Percentiles rank a stretch among this genome's conserved stretches.
phyloP scores from a whole-genome alignment of 1,284 basidiomycete genomes.

The Fomitiporia mediterranea region DNA sequence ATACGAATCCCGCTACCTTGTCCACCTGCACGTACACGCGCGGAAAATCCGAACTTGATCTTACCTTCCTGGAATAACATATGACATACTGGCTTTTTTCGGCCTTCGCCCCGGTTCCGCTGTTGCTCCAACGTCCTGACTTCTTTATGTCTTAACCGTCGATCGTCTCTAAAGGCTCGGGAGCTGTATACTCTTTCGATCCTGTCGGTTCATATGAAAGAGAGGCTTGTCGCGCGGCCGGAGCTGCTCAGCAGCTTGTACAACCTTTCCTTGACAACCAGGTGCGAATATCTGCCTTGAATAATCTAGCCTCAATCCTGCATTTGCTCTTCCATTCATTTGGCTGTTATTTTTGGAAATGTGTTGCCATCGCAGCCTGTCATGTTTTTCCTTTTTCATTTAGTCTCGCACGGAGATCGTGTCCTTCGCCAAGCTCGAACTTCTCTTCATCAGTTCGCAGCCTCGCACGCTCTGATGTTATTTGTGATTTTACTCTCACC shows the following conservation, averaged over 20 bases:
- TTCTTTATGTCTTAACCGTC: neutral
- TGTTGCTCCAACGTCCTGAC: neutral
- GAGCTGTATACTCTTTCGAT: constrained; percentile 96
- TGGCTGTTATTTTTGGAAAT: neutral
- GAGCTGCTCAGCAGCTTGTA: constrained; percentile 84
- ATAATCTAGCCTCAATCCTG: constrained; percentile 19
- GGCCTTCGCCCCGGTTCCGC: neutral
- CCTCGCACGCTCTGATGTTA: neutral
- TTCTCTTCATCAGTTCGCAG: neutral
- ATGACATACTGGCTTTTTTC: constrained; percentile 1
- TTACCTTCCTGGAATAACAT: constrained; percentile 9
- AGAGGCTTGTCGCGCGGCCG: constrained; percentile 90
- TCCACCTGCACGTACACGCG: neutral
- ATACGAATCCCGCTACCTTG: neutral
- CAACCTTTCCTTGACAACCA: constrained; percentile 98
- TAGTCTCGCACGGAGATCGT: neutral
- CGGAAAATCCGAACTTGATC: constrained; percentile 20
- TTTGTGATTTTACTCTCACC: neutral
- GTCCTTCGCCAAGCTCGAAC: neutral
- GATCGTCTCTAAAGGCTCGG: constrained; percentile 57
- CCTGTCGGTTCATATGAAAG: constrained; percentile 95
- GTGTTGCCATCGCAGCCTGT: neutral
- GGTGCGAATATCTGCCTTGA: constrained; percentile 45
- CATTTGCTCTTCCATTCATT: neutral
- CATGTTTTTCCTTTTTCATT: no score